phyloP scores from a whole-genome alignment of 129 eudicot genomes.

The Ambrosia artemisiifolia region DNA sequence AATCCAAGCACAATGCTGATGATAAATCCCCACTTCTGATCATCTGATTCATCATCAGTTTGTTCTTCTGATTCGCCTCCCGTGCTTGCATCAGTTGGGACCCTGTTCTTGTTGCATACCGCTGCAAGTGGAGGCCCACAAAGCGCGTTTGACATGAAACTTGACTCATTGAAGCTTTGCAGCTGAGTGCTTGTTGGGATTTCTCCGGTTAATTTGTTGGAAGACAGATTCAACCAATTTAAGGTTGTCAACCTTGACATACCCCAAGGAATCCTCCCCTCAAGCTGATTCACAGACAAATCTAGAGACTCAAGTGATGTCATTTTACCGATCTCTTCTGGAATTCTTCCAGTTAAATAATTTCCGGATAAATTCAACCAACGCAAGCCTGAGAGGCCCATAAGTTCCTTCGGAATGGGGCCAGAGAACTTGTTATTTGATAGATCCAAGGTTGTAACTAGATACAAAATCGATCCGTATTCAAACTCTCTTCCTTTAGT shows the following conservation, averaged over 20 bases:
- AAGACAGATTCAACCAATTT: constrained; percentile 39
- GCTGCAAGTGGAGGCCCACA: constrained; percentile 19
- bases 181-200: constrained; percentile 29
- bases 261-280: constrained; percentile 23
- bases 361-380: constrained; percentile 37
- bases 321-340: constrained; percentile 40
- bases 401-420: constrained; percentile 22
- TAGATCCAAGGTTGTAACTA: constrained; percentile 39
- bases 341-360: constrained; percentile 32
- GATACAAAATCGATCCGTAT: constrained; percentile 14
- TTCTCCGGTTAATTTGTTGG: constrained; percentile 32
- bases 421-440: constrained; percentile 35
- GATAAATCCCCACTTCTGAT: too few relatives aligned
- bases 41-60: too few relatives aligned
- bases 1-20: constrained; percentile 29
- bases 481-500: constrained; percentile 34
- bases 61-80: too few relatives aligned
- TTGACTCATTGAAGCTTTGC: constrained; percentile 15
- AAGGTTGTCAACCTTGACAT: constrained; percentile 12
- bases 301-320: constrained; percentile 39
- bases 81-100: background rate
- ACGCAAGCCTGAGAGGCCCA: constrained; percentile 19
- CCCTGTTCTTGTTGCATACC: background rate
- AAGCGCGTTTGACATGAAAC: constrained; percentile 14
- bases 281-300: constrained; percentile 29